Base-by-base conservation (phyloP, 805 yeast species). In the Tetrapisispora namnaoensis region DNA sequence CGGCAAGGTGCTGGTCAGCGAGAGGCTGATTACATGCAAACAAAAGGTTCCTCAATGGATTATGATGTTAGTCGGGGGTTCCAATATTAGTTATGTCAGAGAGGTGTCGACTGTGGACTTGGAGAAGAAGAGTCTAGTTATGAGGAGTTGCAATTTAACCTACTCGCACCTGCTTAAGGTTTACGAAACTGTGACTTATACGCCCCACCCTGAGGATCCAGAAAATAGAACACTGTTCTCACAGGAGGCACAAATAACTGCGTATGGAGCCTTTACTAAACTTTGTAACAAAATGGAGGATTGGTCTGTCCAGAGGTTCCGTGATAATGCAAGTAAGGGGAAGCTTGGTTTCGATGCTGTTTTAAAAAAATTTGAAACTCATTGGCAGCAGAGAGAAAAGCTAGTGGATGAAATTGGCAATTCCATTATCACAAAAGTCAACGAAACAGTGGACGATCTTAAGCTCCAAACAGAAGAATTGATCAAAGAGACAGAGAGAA, bases 11-110 rank as follows among this genome's bases (percentile, higher is more conserved):
- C 71, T 91, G 39, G 74, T 82, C 18, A 84, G 96, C 0, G 98
- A 93, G 67, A 73, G 98, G 52, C 73, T 91, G 48, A 87, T 91
- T 51, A 90, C 95, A 1, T 87, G 95, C 66, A 77, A 83, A 55
- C 99, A 91, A 63, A 73, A 83, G 8, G 81, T 90, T 36, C 99
- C 99, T 0, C 62, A 67, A 34, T 91, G 97, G 97, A 64, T 93
- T 22, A 66, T 78, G 50, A 52, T 89, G 16, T 82, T 88, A 16
- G 96, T 96, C 2, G 96, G 96, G 2, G 84, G 86, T 2, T 72
- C 76, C 22, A 80, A 80, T 50, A 74, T 75, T 39, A 83, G 95
- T 32, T 88, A 81, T 61, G 95, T 91, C 9, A 76, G 98, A 43
- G 99, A 91, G 63, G 80, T 93, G 13, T 83, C 95, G 46, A 87